Evolutionary conservation across 2,329 filamentous ascomycete genomes (phyloP).

Genomic region (Claviceps cyperi): DNA sequence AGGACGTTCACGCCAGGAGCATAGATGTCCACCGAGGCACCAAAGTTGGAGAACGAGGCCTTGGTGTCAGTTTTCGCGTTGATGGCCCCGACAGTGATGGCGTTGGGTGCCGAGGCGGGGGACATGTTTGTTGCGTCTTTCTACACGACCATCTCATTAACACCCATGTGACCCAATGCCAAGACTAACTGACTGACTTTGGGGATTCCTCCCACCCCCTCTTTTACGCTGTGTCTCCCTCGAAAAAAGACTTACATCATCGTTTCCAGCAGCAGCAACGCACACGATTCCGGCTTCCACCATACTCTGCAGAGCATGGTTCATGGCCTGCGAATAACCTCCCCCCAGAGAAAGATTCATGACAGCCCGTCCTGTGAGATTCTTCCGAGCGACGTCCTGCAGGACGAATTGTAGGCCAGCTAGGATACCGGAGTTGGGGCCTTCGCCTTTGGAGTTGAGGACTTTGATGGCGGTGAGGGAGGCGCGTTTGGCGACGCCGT

Average conservation of each 20-base stretch:
- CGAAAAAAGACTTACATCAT: constrained; percentile 23
- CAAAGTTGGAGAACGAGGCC: constrained; percentile 46
- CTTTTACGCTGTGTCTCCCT: no score
- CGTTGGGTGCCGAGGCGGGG: constrained; percentile 39
- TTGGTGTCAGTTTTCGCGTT: constrained; percentile 33
- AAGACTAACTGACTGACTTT: no score
- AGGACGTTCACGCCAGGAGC: constrained; percentile 40
- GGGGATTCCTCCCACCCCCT: no score
- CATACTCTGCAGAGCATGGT: constrained; percentile 38
- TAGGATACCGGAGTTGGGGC: constrained; percentile 30
- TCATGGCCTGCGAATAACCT: constrained; percentile 32
- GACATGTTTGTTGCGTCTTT: constrained; percentile 35
- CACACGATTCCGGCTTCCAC: constrained; percentile 37
- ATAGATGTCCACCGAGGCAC: constrained; percentile 36
- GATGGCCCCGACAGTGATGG: constrained; percentile 46
- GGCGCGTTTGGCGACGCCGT: constrained; percentile 46
- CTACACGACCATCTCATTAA: constrained; percentile 7
- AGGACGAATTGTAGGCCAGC: constrained; percentile 43
- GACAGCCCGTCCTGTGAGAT: constrained; percentile 36
- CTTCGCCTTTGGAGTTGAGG: constrained; percentile 28
- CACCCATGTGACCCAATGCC: no score
- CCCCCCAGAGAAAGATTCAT: constrained; percentile 52
- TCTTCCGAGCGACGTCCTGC: constrained; percentile 27
- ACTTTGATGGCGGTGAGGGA: constrained; percentile 45
- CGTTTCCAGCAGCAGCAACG: constrained; percentile 47